Evolutionary conservation across 2,329 filamentous ascomycete species (phyloP).

Genomic region (Lachnellula arida): DNA sequence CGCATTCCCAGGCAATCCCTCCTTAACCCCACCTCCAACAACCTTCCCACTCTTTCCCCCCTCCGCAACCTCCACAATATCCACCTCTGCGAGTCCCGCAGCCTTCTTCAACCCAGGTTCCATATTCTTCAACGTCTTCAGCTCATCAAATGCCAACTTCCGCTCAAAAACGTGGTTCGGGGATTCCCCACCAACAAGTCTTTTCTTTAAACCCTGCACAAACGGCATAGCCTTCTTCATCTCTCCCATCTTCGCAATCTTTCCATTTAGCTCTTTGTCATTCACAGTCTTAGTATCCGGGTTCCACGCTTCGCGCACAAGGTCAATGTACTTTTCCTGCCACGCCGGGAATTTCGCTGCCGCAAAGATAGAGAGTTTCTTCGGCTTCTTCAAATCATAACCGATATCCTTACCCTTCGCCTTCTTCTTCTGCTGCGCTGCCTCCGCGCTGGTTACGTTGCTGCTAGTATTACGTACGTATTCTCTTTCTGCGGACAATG

Average conservation of each 20-base stretch:
- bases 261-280: conserved; percentile 74
- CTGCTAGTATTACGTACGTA: conserved; percentile 72
- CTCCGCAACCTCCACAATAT: conserved; percentile 67
- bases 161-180: conserved; percentile 70
- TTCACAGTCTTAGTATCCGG: conserved; percentile 58
- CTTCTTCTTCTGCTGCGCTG: conserved; percentile 78
- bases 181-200: conserved; percentile 66
- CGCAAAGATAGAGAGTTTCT: conserved; percentile 83
- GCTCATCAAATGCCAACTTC: conserved; percentile 84
- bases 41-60: conserved; percentile 56
- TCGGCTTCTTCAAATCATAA: conserved; percentile 88
- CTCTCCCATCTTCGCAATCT: conserved; percentile 77
- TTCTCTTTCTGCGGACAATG: conserved; percentile 71
- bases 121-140: conserved; percentile 71
- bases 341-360: conserved; percentile 78
- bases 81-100: conserved; percentile 64
- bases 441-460: conserved; percentile 83
- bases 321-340: conserved; percentile 86
- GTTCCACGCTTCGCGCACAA: conserved; percentile 69
- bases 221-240: conserved; percentile 99
- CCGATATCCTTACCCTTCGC: conserved; percentile 82
- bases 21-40: conserved; percentile 48
- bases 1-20: conserved; percentile 54
- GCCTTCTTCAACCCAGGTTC: conserved; percentile 72
- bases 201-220: conserved; percentile 80